Percentiles rank a stretch among this genome's conserved stretches.
These are phyloP conservation scores for Flaveria floridana DNA, from an alignment of 140 eudicot species.

Conservation along the genomic window DNA sequence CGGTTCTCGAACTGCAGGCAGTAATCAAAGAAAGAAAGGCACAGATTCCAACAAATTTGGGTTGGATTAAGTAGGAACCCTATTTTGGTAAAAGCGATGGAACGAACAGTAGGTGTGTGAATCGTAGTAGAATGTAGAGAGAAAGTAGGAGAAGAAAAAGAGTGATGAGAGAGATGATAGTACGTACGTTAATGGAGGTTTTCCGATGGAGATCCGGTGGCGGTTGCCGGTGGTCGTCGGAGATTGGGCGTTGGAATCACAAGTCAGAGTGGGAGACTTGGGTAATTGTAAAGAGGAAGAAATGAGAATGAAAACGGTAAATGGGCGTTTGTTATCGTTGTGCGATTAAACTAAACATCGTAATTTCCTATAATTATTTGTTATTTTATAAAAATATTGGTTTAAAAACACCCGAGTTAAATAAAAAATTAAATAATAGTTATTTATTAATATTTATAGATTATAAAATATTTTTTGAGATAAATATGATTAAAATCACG, in stretches of 20 bases:
- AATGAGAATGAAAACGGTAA: slow-evolving; percentile 2
- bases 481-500: no score
- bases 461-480: no score
- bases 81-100: slow-evolving; percentile 16
- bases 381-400: no score
- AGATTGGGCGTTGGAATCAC: slow-evolving; percentile 20
- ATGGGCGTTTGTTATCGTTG: neutral
- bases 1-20: neutral
- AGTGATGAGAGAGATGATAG: neutral
- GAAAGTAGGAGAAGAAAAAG: neutral
- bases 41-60: slow-evolving; percentile 20
- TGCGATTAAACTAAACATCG: no score
- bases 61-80: slow-evolving; percentile 29
- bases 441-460: no score
- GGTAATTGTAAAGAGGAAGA: slow-evolving; percentile 3
- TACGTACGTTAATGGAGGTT: slow-evolving; percentile 32
- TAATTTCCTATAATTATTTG: no score
- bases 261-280: slow-evolving; percentile 39
- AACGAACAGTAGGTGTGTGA: slow-evolving; percentile 7
- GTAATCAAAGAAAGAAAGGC: neutral
- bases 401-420: no score
- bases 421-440: no score
- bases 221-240: slow-evolving; percentile 37
- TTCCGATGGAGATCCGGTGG: slow-evolving; percentile 40
- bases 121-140: slow-evolving; percentile 17